These are phyloP conservation scores for Mycosarcoma maydis DNA, from an alignment of 1,284 basidiomycete species.

Conservation along the genomic window DNA sequence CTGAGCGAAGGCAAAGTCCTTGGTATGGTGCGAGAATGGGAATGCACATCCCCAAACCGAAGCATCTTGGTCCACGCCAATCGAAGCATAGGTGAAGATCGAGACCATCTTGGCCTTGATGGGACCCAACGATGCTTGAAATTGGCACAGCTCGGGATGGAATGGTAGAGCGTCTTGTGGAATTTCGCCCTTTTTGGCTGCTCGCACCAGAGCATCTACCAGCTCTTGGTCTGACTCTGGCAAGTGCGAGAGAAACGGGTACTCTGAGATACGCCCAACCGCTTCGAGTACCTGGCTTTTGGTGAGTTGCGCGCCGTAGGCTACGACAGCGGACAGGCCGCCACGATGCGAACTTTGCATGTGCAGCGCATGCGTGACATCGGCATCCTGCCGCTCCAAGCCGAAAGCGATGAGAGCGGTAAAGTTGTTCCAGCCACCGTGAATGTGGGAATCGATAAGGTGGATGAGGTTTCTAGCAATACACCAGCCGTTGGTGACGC, in stretches of 20 bases:
- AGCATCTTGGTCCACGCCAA: conserved; percentile 3
- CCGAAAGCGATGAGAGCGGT: conserved; percentile 22
- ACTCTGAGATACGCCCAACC: not conserved
- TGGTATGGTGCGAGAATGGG: conserved; percentile 32
- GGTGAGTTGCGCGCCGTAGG: conserved; percentile 16
- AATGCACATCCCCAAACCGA: conserved; percentile 34
- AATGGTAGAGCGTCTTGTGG: conserved; percentile 23
- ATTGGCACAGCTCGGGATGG: conserved; percentile 23
- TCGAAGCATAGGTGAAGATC: conserved; percentile 26
- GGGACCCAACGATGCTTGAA: conserved; percentile 22
- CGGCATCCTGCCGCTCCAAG: conserved; percentile 12
- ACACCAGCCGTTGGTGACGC: conserved; percentile 20
- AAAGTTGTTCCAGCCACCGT: conserved; percentile 26
- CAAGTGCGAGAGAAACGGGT: conserved; percentile 14
- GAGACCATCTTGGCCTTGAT: conserved; percentile 9
- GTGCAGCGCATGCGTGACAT: conserved; percentile 11
- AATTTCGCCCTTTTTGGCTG: conserved; percentile 15
- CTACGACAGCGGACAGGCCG: conserved; percentile 14
- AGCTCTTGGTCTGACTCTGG: conserved; percentile 8
- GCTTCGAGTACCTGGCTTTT: conserved; percentile 7
- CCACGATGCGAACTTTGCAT: conserved; percentile 8
- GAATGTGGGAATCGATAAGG: conserved; percentile 6
- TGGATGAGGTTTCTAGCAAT: conserved; percentile 12
- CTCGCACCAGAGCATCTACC: conserved; percentile 10
- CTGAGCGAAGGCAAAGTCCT: conserved; percentile 18